Conservation (phyloP, 2,329 filamentous ascomycete species). For the Bipolaris zeicola region DNA sequence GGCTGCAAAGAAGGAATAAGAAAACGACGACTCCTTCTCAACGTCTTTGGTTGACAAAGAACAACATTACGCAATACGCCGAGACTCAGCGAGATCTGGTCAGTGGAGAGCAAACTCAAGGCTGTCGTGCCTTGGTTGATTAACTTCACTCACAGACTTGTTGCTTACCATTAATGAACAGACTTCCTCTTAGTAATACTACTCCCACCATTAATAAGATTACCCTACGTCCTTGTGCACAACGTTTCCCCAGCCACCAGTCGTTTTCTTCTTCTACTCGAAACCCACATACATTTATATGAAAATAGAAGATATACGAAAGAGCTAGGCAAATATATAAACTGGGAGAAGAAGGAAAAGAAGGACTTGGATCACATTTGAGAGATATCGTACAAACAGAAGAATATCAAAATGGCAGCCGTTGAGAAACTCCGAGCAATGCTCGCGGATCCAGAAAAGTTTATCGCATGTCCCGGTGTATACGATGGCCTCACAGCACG, state of each 20-base stretch:
- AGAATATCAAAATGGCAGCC: slow-evolving; percentile 24
- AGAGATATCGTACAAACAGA: slow-evolving; percentile 8
- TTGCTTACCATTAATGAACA: neutral
- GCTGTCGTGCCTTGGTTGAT: neutral
- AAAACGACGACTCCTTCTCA: neutral
- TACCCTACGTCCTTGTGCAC: neutral
- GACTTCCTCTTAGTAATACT: neutral
- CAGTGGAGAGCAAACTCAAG: neutral
- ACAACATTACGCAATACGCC: slow-evolving; percentile 9
- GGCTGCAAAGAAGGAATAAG: neutral
- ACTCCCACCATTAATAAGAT: no score
- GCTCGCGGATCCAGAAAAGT: slow-evolving; percentile 39
- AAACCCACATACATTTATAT: neutral
- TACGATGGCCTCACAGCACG: slow-evolving; percentile 71
- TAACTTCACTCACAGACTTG: neutral
- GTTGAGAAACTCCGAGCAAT: slow-evolving; percentile 41
- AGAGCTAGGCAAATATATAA: neutral
- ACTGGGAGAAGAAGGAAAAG: neutral
- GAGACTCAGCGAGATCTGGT: slow-evolving; percentile 7
- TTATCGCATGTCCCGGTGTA: slow-evolving; percentile 67
- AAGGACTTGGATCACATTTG: slow-evolving; percentile 14
- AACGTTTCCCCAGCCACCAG: neutral
- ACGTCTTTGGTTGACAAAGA: neutral
- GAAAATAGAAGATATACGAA: neutral
- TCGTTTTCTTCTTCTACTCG: neutral